Conservation (phyloP, 73 alveolate species). For the Blepharisma stoltei region DNA sequence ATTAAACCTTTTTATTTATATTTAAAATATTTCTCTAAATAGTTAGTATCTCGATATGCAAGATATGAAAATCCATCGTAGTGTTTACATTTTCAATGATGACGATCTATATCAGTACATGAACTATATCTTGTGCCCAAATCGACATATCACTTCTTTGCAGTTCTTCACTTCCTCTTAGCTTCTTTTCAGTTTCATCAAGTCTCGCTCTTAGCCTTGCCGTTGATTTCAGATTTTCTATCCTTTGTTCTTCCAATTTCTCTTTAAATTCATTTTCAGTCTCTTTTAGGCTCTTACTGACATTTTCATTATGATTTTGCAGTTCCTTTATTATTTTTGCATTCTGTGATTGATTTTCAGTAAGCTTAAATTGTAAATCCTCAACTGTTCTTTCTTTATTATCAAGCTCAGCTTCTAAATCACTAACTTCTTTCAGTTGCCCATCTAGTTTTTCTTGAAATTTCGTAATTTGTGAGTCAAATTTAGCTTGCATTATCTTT, state of each 20-base stretch:
- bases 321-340: neutral
- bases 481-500: neutral
- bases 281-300: neutral
- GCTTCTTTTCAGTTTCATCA: conserved; percentile 26
- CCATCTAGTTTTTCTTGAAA: conserved; percentile 26
- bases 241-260: neutral
- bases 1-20: no score
- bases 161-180: neutral
- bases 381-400: neutral
- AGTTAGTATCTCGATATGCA: no score
- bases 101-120: no score
- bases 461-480: neutral
- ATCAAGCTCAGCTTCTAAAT: conserved; percentile 12
- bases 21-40: no score
- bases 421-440: neutral
- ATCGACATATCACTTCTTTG: neutral
- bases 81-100: no score
- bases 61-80: no score
- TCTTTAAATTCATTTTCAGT: conserved; percentile 7
- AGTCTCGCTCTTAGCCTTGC: neutral
- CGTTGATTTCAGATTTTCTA: neutral
- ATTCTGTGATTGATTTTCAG: neutral
- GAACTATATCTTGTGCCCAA: no score
- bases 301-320: neutral
- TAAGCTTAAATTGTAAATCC: neutral